Conservation (phyloP, 148 eudicot species). For the Rhododendron mucronatum region DNA sequence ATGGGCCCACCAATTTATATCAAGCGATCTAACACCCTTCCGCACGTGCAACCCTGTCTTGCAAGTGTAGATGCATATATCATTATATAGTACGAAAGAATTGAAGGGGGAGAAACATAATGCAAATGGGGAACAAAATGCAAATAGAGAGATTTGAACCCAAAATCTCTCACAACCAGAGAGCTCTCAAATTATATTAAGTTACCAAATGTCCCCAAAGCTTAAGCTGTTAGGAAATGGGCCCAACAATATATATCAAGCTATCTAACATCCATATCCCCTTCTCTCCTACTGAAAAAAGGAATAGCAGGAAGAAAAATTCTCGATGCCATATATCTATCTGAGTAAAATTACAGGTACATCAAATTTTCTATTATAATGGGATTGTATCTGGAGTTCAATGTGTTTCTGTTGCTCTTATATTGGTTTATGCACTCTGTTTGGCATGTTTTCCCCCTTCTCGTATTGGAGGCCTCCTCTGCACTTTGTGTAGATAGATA, state of each 20-base stretch:
- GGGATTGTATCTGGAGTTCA: background rate
- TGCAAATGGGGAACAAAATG: background rate
- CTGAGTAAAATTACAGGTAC: background rate
- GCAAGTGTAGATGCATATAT: background rate
- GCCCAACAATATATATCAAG: background rate
- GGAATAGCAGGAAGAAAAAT: background rate
- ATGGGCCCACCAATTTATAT: no score
- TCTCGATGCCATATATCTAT: background rate
- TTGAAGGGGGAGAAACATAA: background rate
- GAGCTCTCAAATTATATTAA: background rate
- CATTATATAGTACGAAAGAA: background rate
- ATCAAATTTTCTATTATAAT: background rate
- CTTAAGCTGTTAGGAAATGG: background rate
- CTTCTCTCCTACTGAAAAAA: background rate
- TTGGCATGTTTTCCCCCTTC: background rate
- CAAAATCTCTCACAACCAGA: background rate
- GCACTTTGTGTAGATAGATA: constrained; percentile 60
- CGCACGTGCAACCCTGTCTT: background rate
- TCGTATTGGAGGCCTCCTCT: constrained; percentile 66
- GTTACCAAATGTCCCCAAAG: background rate
- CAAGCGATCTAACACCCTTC: background rate
- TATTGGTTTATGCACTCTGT: background rate
- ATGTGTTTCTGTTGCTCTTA: background rate
- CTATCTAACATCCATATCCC: background rate
- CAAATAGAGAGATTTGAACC: background rate